Percentiles rank a stretch among this genome's conserved stretches.
These are phyloP conservation scores for Suillus ampliporus DNA, from an alignment of 768 basidiomycete species.

Conservation along the genomic window DNA sequence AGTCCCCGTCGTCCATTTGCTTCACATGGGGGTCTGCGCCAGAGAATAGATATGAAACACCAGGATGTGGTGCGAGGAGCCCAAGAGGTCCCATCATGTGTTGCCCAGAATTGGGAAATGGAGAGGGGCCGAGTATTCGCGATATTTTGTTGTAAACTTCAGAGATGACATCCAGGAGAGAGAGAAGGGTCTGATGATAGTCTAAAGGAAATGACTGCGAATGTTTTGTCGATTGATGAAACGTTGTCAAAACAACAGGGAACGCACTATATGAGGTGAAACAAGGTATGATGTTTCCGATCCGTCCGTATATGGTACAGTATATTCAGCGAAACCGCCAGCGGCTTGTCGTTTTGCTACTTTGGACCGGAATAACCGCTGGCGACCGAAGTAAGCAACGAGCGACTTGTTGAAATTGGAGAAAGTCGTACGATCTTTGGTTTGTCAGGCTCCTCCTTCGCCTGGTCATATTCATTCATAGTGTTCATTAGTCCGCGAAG, in stretches of 20 bases:
- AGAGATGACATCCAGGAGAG: slow-evolving; percentile 86
- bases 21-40: slow-evolving; percentile 43
- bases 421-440: slow-evolving; percentile 65
- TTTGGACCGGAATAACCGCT: slow-evolving; percentile 68
- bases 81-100: slow-evolving; percentile 82
- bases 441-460: slow-evolving; percentile 56
- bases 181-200: slow-evolving; percentile 88
- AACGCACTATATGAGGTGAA: slow-evolving; percentile 73
- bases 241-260: slow-evolving; percentile 5
- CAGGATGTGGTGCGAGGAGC: slow-evolving; percentile 76
- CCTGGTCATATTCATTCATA: slow-evolving; percentile 78
- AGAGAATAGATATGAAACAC: slow-evolving; percentile 78
- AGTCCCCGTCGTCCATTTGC: slow-evolving; percentile 47
- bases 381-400: slow-evolving; percentile 20
- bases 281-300: slow-evolving; percentile 74
- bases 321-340: slow-evolving; percentile 63
- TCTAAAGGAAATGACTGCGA: slow-evolving; percentile 85
- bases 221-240: slow-evolving; percentile 13
- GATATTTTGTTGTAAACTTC: slow-evolving; percentile 90
- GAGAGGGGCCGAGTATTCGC: slow-evolving; percentile 82
- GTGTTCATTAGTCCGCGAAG: slow-evolving; percentile 75
- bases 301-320: slow-evolving; percentile 61
- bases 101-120: slow-evolving; percentile 69
- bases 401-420: neutral
- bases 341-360: slow-evolving; percentile 55